Conservation (phyloP, 768 basidiomycete genomes). For the Lactifluus echinatus region DNA sequence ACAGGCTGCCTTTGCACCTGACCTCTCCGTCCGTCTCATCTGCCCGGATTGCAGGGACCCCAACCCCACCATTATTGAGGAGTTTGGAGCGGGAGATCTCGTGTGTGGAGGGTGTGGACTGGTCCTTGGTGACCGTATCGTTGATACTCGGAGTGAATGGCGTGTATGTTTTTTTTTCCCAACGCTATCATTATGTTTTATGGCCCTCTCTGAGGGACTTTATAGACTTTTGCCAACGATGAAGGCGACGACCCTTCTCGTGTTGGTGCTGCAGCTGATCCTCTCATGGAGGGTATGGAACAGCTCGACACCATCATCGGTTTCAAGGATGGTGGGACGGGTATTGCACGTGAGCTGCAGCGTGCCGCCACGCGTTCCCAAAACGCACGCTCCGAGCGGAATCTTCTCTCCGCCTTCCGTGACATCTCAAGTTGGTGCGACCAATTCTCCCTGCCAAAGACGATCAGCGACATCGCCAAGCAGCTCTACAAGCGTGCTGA, state of each 20-base stretch:
- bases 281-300: conserved; percentile 88
- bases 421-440: conserved; percentile 94
- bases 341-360: conserved; percentile 85
- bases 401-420: conserved; percentile 80
- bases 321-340: conserved; percentile 91
- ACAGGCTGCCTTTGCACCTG: conserved; percentile 63
- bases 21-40: conserved; percentile 80
- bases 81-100: conserved; percentile 95
- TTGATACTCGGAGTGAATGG: conserved; percentile 99
- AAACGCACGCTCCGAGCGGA: conserved; percentile 72
- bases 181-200: conserved; percentile 15
- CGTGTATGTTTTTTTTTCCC: conserved; percentile 49
- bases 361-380: conserved; percentile 82
- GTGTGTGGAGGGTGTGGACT: conserved; percentile 91
- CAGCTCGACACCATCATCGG: conserved; percentile 93
- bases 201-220: conserved; percentile 14
- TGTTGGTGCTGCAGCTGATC: conserved; percentile 95
- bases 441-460: conserved; percentile 87
- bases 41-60: conserved; percentile 95
- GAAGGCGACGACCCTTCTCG: conserved; percentile 99
- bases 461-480: conserved; percentile 92
- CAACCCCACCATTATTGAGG: conserved; percentile 91
- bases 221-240: conserved; percentile 99
- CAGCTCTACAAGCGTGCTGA: conserved; percentile 96
- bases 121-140: conserved; percentile 91